Evolutionary conservation across 495 filamentous ascomycete species (phyloP), one percentile per base, ranked within the genome.

Genomic region (Evernia prunastri): DNA sequence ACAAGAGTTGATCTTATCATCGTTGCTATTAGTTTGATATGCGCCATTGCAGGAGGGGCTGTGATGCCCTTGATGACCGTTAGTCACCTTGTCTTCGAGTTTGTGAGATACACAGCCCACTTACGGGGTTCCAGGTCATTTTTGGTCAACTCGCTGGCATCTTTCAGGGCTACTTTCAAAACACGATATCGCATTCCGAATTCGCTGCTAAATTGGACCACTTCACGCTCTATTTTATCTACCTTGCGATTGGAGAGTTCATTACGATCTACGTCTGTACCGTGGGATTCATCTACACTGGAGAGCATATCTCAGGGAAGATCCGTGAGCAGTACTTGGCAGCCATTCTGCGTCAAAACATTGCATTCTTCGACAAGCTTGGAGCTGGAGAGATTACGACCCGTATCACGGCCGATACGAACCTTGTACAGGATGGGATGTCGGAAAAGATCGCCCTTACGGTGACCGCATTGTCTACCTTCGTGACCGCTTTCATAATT

Each of bases 281-380:
- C 1, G 86, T 93, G 29, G 90, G 89, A 6, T 97, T 94, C 77
- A 95, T 96, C 69, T 96, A 97, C 72, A 90, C 89, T 0, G 94
- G 93, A 62, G 94, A 97, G 73, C 88, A 95, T 68, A 69, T 75
- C 51, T 70, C 73, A 36, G 68, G 71, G 39, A 73, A 72, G 47
- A 69, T 76, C 29, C 74, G 75, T 29, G 68, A 69, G 29, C 58
- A 68, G 33, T 77, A 75, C 56, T 53, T 79, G 9, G 63, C 63
- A 43, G 68, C 73, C 9, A 72, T 77, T n/a, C 42, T 79, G 17
- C 67, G 75, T 12, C 77, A 79, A 63, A 77, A 79, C 51, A 73
- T 77, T 43, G 75, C 69, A 23, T 79, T 73, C 61, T 76, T 78
- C 59, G 77, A 79, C 63, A 69, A 64, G 23, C 59, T 73, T 9